Evolutionary conservation across 164 flowering plant genomes (phyloP).

Genomic region (Vitis rupestris): DNA sequence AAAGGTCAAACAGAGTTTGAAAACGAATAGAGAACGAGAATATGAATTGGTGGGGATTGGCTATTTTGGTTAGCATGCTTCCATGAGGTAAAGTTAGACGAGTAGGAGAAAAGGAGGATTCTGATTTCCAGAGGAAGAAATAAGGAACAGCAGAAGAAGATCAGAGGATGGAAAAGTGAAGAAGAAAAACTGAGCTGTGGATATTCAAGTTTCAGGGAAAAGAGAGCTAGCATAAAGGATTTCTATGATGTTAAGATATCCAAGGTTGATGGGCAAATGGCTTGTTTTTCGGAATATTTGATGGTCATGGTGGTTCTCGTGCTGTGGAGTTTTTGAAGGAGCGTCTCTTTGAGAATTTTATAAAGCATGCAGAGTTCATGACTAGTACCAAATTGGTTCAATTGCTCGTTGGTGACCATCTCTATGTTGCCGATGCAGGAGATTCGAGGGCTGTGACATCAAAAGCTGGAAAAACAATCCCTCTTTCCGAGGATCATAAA

Average conservation of each 20-base stretch:
- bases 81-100: too few relatives aligned
- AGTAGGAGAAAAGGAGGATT: too few relatives aligned
- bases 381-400: conserved; percentile 66
- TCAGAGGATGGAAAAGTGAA: conserved; percentile 39
- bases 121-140: too few relatives aligned
- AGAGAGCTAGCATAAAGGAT: conserved; percentile 93
- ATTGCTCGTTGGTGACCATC: conserved; percentile 16
- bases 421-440: conserved; percentile 81
- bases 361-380: conserved; percentile 86
- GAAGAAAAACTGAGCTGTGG: conserved; percentile 88
- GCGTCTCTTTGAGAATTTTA: conserved; percentile 81
- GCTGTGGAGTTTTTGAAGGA: conserved; percentile 79
- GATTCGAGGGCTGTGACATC: conserved; percentile 91
- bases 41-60: too few relatives aligned
- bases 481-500: conserved; percentile 97
- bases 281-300: conserved; percentile 92
- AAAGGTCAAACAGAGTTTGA: too few relatives aligned
- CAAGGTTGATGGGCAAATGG: conserved; percentile 63
- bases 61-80: too few relatives aligned
- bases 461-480: conserved; percentile 68
- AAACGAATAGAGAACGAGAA: too few relatives aligned
- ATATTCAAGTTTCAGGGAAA: conserved; percentile 91
- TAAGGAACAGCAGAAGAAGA: too few relatives aligned
- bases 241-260: conserved; percentile 79
- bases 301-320: conserved; percentile 45